Evolutionary conservation across 495 filamentous ascomycete genomes (phyloP).

Genomic region (Pseudotulostoma volvatum): DNA sequence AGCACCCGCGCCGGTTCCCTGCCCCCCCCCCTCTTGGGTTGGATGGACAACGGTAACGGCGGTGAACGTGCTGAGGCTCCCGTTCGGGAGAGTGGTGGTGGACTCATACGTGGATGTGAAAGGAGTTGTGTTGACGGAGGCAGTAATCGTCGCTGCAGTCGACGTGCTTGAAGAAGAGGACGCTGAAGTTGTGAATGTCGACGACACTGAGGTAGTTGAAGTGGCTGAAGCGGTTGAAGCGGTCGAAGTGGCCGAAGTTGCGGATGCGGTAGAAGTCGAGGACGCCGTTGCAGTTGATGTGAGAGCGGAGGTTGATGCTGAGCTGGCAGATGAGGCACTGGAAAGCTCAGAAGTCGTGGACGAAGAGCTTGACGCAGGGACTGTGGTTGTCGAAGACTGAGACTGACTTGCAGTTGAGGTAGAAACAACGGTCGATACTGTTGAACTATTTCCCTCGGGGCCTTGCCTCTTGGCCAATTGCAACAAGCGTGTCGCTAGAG

Average conservation of each 20-base stretch:
- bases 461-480: slow-evolving; percentile 26
- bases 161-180: slow-evolving; percentile 10
- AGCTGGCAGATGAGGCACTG: slow-evolving; percentile 24
- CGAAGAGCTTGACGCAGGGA: slow-evolving; percentile 13
- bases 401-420: background rate
- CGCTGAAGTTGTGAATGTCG: slow-evolving; percentile 17
- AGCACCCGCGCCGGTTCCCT: slow-evolving; percentile 13
- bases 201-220: slow-evolving; percentile 12
- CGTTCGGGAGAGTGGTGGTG: slow-evolving; percentile 60
- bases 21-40: slow-evolving; percentile 5
- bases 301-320: slow-evolving; percentile 23
- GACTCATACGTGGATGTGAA: slow-evolving; percentile 18
- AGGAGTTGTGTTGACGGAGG: slow-evolving; percentile 13
- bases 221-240: slow-evolving; percentile 22
- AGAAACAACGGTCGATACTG: background rate
- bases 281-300: slow-evolving; percentile 32
- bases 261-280: slow-evolving; percentile 35
- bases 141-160: slow-evolving; percentile 13
- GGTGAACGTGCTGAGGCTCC: slow-evolving; percentile 32
- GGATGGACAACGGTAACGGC: slow-evolving; percentile 28
- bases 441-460: background rate
- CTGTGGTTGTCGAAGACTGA: background rate
- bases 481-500: slow-evolving; percentile 27
- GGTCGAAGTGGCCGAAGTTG: slow-evolving; percentile 30
- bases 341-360: slow-evolving; percentile 27